These are phyloP conservation scores for Juncus inflexus DNA, from an alignment of 176 grass and related monocot species.

Conservation along the genomic window DNA sequence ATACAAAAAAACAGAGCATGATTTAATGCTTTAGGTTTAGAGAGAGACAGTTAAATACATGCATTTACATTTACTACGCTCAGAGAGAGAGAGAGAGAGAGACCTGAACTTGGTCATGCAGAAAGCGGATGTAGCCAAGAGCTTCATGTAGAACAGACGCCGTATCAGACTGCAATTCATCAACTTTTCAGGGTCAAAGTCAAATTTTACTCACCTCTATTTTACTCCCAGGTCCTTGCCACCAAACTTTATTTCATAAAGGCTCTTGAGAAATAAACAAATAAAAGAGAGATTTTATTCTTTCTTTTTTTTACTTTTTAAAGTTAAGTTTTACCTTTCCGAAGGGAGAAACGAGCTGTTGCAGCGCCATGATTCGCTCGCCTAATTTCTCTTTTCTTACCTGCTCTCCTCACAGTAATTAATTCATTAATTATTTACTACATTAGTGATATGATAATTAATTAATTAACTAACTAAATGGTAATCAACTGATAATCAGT, in stretches of 20 bases:
- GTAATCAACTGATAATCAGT: neutral
- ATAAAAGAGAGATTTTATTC: neutral
- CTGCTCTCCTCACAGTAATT: constrained; percentile 18
- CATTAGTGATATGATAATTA: neutral
- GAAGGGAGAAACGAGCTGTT: constrained; percentile 44
- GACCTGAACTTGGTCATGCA: constrained; percentile 92
- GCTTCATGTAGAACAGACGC: constrained; percentile 92
- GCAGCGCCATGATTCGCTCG: constrained; percentile 37
- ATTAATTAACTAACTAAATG: neutral
- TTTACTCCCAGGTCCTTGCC: neutral
- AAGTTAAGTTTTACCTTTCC: constrained; percentile 31
- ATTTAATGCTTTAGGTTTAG: constrained; percentile 7
- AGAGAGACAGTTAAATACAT: neutral
- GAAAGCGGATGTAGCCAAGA: constrained; percentile 94
- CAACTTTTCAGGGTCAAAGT: constrained; percentile 25
- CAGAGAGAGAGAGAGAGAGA: neutral
- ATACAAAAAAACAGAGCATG: neutral
- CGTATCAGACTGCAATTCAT: constrained; percentile 71
- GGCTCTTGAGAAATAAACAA: constrained; percentile 1
- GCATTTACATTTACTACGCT: neutral
- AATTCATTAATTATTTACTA: neutral
- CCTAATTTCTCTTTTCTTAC: constrained; percentile 44
- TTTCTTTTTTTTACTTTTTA: neutral
- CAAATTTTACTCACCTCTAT: constrained; percentile 4
- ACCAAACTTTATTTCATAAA: neutral